Conservation (phyloP, 768 basidiomycete genomes). For the Auricularia sp. region DNA sequence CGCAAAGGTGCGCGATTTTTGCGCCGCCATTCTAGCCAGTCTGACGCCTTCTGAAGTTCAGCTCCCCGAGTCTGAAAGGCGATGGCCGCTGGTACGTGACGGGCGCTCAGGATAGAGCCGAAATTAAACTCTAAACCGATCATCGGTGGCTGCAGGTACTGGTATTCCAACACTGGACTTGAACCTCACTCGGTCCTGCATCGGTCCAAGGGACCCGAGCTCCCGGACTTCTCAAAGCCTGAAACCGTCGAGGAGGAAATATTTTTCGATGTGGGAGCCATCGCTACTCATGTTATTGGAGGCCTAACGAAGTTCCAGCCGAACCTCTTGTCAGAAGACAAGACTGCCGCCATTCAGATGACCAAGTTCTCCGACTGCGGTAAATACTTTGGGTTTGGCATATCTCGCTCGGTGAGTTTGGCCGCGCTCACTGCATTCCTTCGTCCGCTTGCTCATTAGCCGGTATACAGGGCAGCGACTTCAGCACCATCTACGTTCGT, state of each 20-base stretch:
- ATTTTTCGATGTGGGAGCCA: constrained; percentile 60
- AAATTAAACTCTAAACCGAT: not conserved
- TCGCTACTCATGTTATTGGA: not conserved
- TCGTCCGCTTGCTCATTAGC: constrained; percentile 1
- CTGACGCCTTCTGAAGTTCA: constrained; percentile 56
- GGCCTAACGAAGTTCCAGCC: constrained; percentile 30
- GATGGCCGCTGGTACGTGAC: constrained; percentile 47
- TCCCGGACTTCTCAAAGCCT: constrained; percentile 44
- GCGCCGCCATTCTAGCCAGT: constrained; percentile 41
- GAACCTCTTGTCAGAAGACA: constrained; percentile 63
- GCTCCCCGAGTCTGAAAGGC: constrained; percentile 46
- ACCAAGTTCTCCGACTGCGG: constrained; percentile 58
- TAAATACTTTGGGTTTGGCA: constrained; percentile 66
- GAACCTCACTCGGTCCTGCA: constrained; percentile 61
- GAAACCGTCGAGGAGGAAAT: constrained; percentile 45
- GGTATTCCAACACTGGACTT: constrained; percentile 70
- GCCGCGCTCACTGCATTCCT: constrained; percentile 5
- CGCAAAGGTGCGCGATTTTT: not conserved
- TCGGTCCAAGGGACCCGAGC: constrained; percentile 41
- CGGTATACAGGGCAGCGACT: constrained; percentile 55
- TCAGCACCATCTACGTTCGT: constrained; percentile 58
- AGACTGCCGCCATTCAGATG: constrained; percentile 52
- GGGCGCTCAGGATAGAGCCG: not conserved
- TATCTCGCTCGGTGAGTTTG: constrained; percentile 53
- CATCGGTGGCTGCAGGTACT: constrained; percentile 32